Conservation (phyloP, 164 flowering plant genomes). For the Magnolia sinica region DNA sequence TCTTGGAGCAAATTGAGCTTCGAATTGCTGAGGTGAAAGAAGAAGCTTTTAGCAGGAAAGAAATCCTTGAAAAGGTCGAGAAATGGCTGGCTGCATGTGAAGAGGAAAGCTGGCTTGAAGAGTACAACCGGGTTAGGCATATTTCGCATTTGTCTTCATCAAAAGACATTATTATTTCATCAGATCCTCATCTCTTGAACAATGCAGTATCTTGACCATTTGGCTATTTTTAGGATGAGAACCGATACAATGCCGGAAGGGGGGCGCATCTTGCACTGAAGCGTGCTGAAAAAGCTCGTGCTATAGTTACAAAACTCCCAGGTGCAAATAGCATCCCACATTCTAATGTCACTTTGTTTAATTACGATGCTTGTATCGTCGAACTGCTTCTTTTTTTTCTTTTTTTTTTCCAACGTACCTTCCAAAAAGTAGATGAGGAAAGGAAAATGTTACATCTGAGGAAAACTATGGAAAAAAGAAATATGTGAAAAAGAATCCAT, state of each 20-base stretch:
- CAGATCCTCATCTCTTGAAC: not conserved
- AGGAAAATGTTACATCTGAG: too few species aligned
- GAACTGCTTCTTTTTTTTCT: too few species aligned
- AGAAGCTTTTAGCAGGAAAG: conserved; percentile 71
- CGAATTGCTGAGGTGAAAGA: conserved; percentile 61
- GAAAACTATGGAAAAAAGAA: too few species aligned
- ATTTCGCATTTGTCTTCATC: not conserved
- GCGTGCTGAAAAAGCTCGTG: conserved; percentile 82
- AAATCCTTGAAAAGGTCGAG: conserved; percentile 76
- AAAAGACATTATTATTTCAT: not conserved
- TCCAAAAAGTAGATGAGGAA: too few species aligned
- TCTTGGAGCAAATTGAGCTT: conserved; percentile 56
- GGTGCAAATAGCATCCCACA: conserved; percentile 30
- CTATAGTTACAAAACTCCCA: conserved; percentile 56
- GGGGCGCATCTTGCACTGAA: conserved; percentile 70
- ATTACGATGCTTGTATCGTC: too few species aligned
- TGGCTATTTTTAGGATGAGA: conserved; percentile 52
- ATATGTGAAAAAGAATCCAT: too few species aligned
- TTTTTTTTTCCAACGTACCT: too few species aligned
- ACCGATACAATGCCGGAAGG: conserved; percentile 73
- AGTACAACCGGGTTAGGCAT: conserved; percentile 60
- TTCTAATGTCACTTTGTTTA: too few species aligned
- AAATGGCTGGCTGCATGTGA: conserved; percentile 79
- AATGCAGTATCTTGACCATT: not conserved
- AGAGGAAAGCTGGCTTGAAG: conserved; percentile 89